Base-by-base conservation (phyloP, 306 rosid genomes). In the Vachellia collinsii region DNA sequence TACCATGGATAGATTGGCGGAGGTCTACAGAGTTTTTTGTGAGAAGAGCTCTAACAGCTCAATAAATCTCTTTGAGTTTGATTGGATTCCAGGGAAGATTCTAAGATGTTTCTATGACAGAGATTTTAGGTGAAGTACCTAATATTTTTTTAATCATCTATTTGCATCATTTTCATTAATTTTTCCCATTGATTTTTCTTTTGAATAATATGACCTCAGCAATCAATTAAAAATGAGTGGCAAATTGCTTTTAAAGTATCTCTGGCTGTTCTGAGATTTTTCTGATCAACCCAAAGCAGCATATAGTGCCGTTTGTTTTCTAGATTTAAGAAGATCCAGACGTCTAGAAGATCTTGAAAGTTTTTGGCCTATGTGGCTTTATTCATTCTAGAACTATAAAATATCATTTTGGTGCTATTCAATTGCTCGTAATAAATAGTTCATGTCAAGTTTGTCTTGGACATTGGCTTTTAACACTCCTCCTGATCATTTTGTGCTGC, bases 61-160 rank as follows among this genome's bases (percentile, higher is more conserved):
- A 11, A 84, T 78, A 80, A 84, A 86, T 43, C 73, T 86, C 19
- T 51, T 74, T 75, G 92, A 85, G 42, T 93, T 80, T 85, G 89
- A 85, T 69, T 92, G 99, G 99, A 91, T 95, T 83, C 97, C 96
- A 42, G 97, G 97, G 84, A 95, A 89, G 94, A 89, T 95, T 88
- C 89, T 95, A 81, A 89, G 96, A 87, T 95, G 98, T 85, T 89
- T 88, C 76, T 90, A 90, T 83, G 98, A 95, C 89, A 93, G 88
- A 89, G 98, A 95, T 87, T 93, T 95, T 89, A 90, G 99, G 99
- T 93, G 88, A 85, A 82, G 74, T 61, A 11, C 46, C 23, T 68
- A n/a, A 38, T 34, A 61, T 10, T 64, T 46, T 22, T 66, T 22
- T 54, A 48, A 65, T 71, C 48, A 79, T 69, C 42, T 80, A 34